Base-by-base conservation (phyloP, 164 flowering plant genomes). In the Magnolia officinalis region DNA sequence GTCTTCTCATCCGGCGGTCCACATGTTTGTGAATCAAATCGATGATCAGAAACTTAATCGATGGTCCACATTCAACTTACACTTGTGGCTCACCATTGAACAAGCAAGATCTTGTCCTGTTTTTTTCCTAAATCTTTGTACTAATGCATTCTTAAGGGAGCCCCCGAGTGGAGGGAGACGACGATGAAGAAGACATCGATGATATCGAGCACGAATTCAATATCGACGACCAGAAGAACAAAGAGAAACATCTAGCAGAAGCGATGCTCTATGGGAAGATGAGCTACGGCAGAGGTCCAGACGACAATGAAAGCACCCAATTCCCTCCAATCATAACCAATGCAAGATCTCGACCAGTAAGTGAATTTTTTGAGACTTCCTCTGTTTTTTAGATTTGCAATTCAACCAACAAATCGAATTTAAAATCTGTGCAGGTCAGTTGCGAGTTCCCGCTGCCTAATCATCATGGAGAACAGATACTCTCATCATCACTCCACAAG, bases 131-230 rank as follows among this genome's bases (percentile, higher is more conserved):
- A 71, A 31, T 50, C 19, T 50, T n/a, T 18, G 16, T 13, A 9
- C 50, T 4, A 4, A 49, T 61, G 16, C 23, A 21, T 2, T 64
- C 6, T 65, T 10, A 52, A 95, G 99, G 99, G 85, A 90, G 99
- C 70, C 91, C 97, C 14, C 86, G 99, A 78, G 99, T 96, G 75
- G 93, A 88, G 63, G 98, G 99, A 80, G 99, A 96, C 70, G 99
- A 94, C 0, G 99, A 96, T 37, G 99, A 94, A 81, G 99, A 96
- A 79, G 98, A 94, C 51, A 74, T 88, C 18, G 98, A 96, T 83
- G 99, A 96, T 74, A 86, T 96, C 52, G 99, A 96, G 67, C 89
- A 96, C 51, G 99, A 96, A 74, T 96, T 96, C 80, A 91, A 90
- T 50, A 84, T 90, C 7, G 94, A 95, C 5, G 90, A 94, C 74